Evolutionary conservation across 371 early-diverging fungal genomes (phyloP).

Genomic region (Quaeritorhiza haematococci): DNA sequence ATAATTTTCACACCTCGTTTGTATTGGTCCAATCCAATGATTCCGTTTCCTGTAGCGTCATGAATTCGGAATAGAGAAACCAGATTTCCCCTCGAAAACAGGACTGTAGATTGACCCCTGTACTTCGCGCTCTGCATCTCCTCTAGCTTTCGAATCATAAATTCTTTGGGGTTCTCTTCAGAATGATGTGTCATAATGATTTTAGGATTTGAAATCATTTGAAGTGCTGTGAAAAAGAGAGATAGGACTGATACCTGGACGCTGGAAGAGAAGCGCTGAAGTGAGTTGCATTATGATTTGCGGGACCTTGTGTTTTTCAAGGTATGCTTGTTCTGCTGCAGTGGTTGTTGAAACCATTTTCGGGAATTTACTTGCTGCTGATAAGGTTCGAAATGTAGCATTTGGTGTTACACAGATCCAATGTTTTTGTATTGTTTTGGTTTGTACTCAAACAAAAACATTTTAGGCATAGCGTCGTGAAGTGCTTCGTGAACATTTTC

Average conservation of each 20-base stretch:
- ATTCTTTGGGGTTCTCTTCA: constrained; percentile 30
- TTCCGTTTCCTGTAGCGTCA: constrained; percentile 27
- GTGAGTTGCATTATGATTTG: constrained; percentile 33
- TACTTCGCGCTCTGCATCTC: constrained; percentile 30
- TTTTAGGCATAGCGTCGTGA: neutral
- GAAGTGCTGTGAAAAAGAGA: neutral
- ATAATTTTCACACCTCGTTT: too few species aligned
- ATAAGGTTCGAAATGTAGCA: neutral
- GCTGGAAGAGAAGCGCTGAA: constrained; percentile 24
- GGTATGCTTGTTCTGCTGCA: constrained; percentile 31
- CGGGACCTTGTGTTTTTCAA: constrained; percentile 30
- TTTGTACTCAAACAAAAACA: neutral
- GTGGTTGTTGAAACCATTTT: neutral
- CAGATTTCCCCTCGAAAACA: neutral
- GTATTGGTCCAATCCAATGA: constrained; percentile 34
- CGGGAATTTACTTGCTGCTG: neutral
- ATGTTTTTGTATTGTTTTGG: neutral
- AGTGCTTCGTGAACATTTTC: neutral
- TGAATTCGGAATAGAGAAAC: constrained; percentile 1
- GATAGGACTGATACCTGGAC: constrained; percentile 19
- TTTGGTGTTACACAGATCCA: neutral
- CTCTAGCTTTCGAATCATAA: constrained; percentile 35
- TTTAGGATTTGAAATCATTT: neutral
- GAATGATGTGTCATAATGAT: neutral
- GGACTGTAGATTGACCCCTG: neutral